Evolutionary conservation across 495 filamentous ascomycete species (phyloP), one percentile per base, ranked within the genome.

Genomic region (Aspergillus kassunensis): DNA sequence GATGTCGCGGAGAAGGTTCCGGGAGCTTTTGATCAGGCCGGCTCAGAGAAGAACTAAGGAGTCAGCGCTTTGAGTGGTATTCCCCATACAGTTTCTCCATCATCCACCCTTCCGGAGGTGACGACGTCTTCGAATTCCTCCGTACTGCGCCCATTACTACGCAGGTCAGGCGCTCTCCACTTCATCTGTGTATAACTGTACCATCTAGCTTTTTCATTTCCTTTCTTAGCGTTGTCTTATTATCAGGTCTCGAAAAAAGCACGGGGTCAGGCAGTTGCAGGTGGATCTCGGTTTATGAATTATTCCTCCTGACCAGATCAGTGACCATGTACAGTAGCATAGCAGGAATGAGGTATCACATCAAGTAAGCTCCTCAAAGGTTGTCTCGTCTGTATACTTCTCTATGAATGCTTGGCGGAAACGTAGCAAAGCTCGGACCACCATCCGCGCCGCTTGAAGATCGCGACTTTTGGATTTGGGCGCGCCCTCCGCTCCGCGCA

Each of bases 1-100:
- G 46, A 63, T 49, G 43, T 49, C 27, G 71, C 73, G 19, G 66
- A 76, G 53, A 74, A 64, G 44, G 75, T 81, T 40, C 59, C 81
- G 43, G 72, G 78, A 46, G 64, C 73, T 1, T 82, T 85, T 56
- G 78, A 83, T 21, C 64, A 79, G 52, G 66, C 72, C 46, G 73
- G 69, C 51, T 60, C 70, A 49, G 72, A 75, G 60, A 69, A 68
- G 51, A 59, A 59, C 41, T 65, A 53, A 62, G 2, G 37, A 31
- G n/a, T 36, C 20, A 15, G 44, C 23, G 29, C n/a, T 21, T 36
- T 23, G 41, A 30, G 18, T 50, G 40, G 42, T 45, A 31, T 39
- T 21, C 24, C 34, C 35, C 37, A 58, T 54, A 56, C 39, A 50
- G 50, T 51, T 10, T 20, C 42, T 31, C 33, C 3, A 36, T 3